Percentiles rank a stretch among this genome's conserved stretches.
These are phyloP conservation scores for Kalmusia sp. DNA, from an alignment of 2,329 filamentous ascomycete genomes.

Conservation along the genomic window DNA sequence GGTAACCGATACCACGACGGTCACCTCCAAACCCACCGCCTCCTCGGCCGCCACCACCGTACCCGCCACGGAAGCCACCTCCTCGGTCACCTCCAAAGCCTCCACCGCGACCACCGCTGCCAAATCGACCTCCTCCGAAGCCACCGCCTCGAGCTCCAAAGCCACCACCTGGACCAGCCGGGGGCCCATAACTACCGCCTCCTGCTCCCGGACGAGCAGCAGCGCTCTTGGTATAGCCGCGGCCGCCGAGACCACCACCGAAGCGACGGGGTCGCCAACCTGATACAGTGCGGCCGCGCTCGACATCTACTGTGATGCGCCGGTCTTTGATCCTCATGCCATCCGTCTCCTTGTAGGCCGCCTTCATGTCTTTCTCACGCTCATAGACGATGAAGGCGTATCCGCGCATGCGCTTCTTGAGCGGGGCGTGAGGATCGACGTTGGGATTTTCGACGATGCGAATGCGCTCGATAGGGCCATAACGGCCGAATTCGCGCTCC, in stretches of 20 bases:
- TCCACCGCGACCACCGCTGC: slow-evolving; percentile 45
- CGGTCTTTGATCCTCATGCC: slow-evolving; percentile 92
- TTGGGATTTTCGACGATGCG: slow-evolving; percentile 84
- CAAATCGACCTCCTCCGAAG: slow-evolving; percentile 56
- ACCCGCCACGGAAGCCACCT: slow-evolving; percentile 55
- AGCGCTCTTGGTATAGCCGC: slow-evolving; percentile 86
- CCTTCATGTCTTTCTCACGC: slow-evolving; percentile 98
- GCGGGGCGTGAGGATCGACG: slow-evolving; percentile 66
- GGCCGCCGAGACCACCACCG: slow-evolving; percentile 89
- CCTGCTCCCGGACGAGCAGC: slow-evolving; percentile 73
- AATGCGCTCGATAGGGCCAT: slow-evolving; percentile 92
- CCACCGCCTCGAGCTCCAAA: slow-evolving; percentile 55
- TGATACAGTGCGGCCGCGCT: slow-evolving; percentile 91
- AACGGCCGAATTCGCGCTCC: slow-evolving; percentile 91
- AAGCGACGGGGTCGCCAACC: slow-evolving; percentile 92
- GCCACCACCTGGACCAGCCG: slow-evolving; percentile 51
- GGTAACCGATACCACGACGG: slow-evolving; percentile 50
- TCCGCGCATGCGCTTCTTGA: slow-evolving; percentile 75
- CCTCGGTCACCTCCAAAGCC: slow-evolving; percentile 59
- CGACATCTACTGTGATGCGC: slow-evolving; percentile 92
- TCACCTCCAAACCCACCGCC: slow-evolving; percentile 59
- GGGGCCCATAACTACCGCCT: slow-evolving; percentile 55
- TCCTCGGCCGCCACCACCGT: slow-evolving; percentile 56
- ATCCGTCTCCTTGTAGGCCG: slow-evolving; percentile 88
- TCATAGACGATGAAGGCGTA: slow-evolving; percentile 98